phyloP scores from a whole-genome alignment of 768 basidiomycete species.

The Cubamyces lactineus region DNA sequence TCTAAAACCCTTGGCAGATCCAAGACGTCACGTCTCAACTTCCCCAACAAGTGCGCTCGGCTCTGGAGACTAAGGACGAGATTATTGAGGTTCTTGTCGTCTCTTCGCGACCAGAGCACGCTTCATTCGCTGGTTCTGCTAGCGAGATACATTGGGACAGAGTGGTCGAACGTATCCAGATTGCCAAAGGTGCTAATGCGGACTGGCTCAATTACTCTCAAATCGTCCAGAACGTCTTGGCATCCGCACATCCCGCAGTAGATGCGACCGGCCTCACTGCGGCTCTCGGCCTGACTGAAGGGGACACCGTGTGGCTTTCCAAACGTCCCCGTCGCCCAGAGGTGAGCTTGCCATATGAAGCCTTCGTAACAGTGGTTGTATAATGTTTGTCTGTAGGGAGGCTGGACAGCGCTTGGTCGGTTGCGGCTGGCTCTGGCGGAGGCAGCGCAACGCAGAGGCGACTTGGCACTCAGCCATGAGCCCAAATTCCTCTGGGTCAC shows the following conservation, averaged over 20 bases:
- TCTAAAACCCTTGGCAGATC: conserved; percentile 25
- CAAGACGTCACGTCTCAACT: conserved; percentile 27
- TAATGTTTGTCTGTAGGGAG: conserved; percentile 58
- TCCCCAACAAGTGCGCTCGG: conserved; percentile 16
- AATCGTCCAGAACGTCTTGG: conserved; percentile 1
- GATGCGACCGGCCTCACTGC: conserved; percentile 7
- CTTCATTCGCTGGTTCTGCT: conserved; percentile 5
- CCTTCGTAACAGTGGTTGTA: neutral
- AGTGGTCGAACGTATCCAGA: conserved; percentile 10
- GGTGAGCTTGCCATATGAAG: conserved; percentile 39
- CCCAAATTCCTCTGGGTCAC: conserved; percentile 96
- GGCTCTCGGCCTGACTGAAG: conserved; percentile 45
- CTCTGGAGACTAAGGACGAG: conserved; percentile 18
- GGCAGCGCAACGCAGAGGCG: conserved; percentile 62
- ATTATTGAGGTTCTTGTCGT: conserved; percentile 29
- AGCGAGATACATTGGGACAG: neutral
- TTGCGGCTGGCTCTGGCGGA: conserved; percentile 69
- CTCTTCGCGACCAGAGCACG: neutral
- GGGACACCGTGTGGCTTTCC: conserved; percentile 52
- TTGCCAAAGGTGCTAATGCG: neutral
- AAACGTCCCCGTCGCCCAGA: conserved; percentile 53
- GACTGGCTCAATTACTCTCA: conserved; percentile 12
- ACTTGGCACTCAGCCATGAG: conserved; percentile 52
- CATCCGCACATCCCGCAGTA: neutral
- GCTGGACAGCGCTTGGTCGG: conserved; percentile 81